Conservation (phyloP, 2,329 filamentous ascomycete genomes). For the Tolypocladium endophyticum region DNA sequence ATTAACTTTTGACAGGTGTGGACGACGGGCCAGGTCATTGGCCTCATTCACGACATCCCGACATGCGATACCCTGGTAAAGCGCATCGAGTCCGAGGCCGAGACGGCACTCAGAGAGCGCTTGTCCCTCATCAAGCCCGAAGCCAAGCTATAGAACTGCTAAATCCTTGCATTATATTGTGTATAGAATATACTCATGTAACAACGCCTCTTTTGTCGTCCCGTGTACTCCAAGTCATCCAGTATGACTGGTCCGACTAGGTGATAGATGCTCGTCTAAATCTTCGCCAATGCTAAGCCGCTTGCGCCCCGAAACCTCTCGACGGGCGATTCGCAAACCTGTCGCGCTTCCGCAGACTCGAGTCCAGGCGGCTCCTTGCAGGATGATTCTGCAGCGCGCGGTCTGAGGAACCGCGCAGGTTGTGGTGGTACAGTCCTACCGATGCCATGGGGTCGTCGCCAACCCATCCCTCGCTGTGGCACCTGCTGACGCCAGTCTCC, state of each 20-base stretch:
- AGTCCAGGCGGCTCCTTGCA: constrained; percentile 4
- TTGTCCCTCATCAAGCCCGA: constrained; percentile 42
- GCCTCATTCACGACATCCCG: constrained; percentile 73
- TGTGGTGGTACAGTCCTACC: not conserved
- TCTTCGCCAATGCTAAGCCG: not conserved
- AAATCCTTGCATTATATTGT: too few species aligned
- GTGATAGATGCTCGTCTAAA: not conserved
- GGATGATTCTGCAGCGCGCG: not conserved
- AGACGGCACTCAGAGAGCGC: constrained; percentile 52
- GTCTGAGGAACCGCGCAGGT: not conserved
- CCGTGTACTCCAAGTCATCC: not conserved
- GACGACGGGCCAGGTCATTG: constrained; percentile 95
- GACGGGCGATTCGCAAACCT: not conserved
- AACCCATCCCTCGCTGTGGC: constrained; percentile 7
- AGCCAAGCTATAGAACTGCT: constrained; percentile 43
- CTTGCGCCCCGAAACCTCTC: not conserved
- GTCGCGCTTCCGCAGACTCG: constrained; percentile 5
- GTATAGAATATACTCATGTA: not conserved
- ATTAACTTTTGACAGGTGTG: constrained; percentile 55
- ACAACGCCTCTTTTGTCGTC: not conserved
- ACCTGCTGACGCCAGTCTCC: constrained; percentile 20
- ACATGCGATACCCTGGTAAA: constrained; percentile 59
- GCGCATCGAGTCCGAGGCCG: constrained; percentile 69
- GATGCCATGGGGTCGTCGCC: not conserved
- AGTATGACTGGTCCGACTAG: not conserved